phyloP scores from a whole-genome alignment of 179 eudicot genomes.

The Silene noctiflora region DNA sequence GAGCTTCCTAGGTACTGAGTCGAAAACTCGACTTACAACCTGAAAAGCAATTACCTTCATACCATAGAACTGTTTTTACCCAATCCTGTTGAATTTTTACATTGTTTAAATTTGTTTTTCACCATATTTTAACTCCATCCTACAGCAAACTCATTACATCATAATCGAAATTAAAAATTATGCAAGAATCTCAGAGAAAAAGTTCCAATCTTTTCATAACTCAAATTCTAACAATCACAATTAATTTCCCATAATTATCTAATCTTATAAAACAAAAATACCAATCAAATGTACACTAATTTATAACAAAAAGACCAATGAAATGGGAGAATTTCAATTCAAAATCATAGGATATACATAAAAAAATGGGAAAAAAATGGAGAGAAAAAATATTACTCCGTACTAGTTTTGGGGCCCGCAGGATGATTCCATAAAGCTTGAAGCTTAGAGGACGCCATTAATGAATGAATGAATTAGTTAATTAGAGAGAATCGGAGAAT shows the following conservation, averaged over 20 bases:
- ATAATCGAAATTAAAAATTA: neutral
- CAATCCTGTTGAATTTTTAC: neutral
- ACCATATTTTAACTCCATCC: neutral
- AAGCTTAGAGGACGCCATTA: slow-evolving; percentile 52
- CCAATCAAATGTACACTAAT: neutral
- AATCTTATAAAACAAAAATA: too few relatives aligned
- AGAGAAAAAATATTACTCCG: slow-evolving; percentile 11
- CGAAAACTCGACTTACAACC: neutral
- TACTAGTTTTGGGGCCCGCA: slow-evolving; percentile 73
- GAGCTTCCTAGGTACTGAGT: neutral
- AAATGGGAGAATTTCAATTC: neutral
- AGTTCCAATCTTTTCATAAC: neutral
- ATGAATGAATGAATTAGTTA: too few relatives aligned
- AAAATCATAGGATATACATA: neutral
- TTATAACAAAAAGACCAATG: neutral
- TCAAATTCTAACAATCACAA: neutral
- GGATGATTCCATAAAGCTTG: slow-evolving; percentile 75
- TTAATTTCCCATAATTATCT: neutral
- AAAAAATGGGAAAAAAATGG: neutral
- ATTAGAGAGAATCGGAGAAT: neutral
- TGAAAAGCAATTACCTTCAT: neutral
- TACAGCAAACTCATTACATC: neutral
- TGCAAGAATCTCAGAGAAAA: neutral
- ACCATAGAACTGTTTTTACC: neutral
- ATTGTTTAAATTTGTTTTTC: neutral